Evolutionary conservation across 2,329 filamentous ascomycete genomes (phyloP).

Genomic region (Fusarium caatingaense): DNA sequence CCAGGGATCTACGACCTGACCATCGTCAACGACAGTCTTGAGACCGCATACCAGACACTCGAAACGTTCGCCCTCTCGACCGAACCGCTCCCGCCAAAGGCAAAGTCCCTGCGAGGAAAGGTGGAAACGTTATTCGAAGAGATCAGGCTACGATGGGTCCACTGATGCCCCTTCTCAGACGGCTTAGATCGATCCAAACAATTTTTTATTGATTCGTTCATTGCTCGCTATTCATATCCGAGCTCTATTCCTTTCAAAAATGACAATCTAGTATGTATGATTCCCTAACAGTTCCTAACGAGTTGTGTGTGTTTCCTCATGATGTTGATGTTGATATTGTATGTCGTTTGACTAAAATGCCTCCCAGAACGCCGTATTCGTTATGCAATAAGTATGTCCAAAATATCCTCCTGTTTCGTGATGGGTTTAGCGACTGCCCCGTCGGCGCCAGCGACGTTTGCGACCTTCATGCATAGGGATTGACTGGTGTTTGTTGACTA

Average conservation of each 20-base stretch:
- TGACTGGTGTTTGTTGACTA: slow-evolving; percentile 20
- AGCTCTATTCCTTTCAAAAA: background rate
- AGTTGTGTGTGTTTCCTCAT: slow-evolving; percentile 7
- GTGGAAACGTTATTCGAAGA: background rate
- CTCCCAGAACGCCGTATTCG: slow-evolving; percentile 4
- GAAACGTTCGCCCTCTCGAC: background rate
- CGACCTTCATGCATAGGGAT: slow-evolving; percentile 25
- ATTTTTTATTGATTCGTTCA: slow-evolving; percentile 2
- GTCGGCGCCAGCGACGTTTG: slow-evolving; percentile 12
- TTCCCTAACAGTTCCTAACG: slow-evolving; percentile 4
- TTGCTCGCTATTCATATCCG: background rate
- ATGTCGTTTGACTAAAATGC: background rate
- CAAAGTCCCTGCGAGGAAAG: background rate
- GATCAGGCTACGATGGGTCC: background rate
- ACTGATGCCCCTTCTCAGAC: background rate
- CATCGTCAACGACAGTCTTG: background rate
- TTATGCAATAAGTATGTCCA: background rate
- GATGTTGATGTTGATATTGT: background rate
- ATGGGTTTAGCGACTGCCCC: background rate
- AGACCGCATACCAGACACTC: background rate
- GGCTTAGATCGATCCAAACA: background rate
- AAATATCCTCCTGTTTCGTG: background rate
- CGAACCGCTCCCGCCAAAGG: background rate
- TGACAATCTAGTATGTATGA: slow-evolving; percentile 14
- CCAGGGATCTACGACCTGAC: background rate